phyloP scores from a whole-genome alignment of 2,329 filamentous ascomycete species.

The Colletotrichum falcatum region DNA sequence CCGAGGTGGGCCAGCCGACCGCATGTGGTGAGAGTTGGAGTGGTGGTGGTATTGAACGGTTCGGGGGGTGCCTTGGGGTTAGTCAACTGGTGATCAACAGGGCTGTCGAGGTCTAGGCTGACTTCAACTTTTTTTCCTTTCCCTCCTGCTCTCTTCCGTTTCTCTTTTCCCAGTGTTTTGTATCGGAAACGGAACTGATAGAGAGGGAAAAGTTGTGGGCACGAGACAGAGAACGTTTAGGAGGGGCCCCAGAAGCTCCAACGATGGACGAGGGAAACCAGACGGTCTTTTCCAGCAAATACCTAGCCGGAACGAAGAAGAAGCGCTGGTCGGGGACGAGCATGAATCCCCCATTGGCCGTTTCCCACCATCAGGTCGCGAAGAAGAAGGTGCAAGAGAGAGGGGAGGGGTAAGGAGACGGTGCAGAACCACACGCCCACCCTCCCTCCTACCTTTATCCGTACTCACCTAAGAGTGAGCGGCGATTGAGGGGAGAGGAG shows the following conservation, averaged over 20 bases:
- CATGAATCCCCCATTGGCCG: constrained; percentile 28
- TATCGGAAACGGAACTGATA: constrained; percentile 20
- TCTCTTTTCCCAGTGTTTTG: constrained; percentile 22
- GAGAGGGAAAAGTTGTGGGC: constrained; percentile 38
- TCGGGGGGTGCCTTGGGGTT: constrained; percentile 24
- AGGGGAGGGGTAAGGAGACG: constrained; percentile 25
- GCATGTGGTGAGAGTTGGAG: constrained; percentile 27
- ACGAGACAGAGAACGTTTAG: constrained; percentile 35
- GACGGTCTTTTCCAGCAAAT: constrained; percentile 34
- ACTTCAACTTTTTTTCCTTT: constrained; percentile 25
- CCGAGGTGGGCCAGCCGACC: constrained; percentile 40
- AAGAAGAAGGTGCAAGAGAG: constrained; percentile 37
- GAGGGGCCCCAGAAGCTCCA: constrained; percentile 29
- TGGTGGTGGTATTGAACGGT: constrained; percentile 36
- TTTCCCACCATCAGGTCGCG: constrained; percentile 25
- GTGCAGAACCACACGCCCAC: constrained; percentile 13
- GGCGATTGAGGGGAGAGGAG: constrained; percentile 2
- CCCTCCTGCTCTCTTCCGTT: background rate
- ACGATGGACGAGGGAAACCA: constrained; percentile 37
- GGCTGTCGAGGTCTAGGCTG: constrained; percentile 36
- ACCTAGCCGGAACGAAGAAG: constrained; percentile 22
- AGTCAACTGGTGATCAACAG: constrained; percentile 38
- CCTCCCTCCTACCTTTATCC: constrained; percentile 20
- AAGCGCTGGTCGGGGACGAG: constrained; percentile 40
- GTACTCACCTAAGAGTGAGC: constrained; percentile 14